These are phyloP conservation scores for Cordyceps cateniannulata DNA, from an alignment of 2,329 filamentous ascomycete genomes.

Conservation along the genomic window DNA sequence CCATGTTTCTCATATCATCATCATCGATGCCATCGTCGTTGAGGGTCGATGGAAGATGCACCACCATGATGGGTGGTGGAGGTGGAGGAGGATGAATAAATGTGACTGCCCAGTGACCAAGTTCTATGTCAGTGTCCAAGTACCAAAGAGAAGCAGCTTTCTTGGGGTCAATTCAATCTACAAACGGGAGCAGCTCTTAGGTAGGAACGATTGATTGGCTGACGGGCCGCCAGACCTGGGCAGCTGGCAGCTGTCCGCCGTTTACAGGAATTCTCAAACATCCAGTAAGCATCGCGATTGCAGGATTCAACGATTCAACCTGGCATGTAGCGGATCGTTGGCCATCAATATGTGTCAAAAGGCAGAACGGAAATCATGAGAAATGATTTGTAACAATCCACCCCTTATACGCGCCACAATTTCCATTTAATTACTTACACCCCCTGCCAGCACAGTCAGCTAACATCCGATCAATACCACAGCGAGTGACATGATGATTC, in stretches of 20 bases:
- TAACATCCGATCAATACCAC: background rate
- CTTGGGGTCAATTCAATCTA: background rate
- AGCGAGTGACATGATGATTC: no score
- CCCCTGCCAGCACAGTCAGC: background rate
- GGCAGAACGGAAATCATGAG: background rate
- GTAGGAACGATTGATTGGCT: no score
- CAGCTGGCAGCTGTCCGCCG: background rate
- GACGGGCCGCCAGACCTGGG: background rate
- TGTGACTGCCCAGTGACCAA: no score
- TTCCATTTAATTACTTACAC: background rate
- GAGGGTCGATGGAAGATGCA: background rate
- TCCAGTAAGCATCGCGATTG: background rate
- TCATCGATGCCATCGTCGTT: conserved; percentile 1
- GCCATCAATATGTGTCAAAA: background rate
- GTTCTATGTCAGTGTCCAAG: no score
- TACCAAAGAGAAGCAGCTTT: background rate
- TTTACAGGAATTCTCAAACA: no score
- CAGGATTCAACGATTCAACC: no score
- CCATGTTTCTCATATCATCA: conserved; percentile 15
- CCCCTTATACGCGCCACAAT: background rate
- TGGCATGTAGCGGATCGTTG: background rate
- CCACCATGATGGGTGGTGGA: background rate
- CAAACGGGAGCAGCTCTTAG: background rate
- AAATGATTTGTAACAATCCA: background rate
- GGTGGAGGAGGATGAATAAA: background rate